Evolutionary conservation across 2,329 filamentous ascomycete species (phyloP).

Genomic region (Alternaria ethzedia): DNA sequence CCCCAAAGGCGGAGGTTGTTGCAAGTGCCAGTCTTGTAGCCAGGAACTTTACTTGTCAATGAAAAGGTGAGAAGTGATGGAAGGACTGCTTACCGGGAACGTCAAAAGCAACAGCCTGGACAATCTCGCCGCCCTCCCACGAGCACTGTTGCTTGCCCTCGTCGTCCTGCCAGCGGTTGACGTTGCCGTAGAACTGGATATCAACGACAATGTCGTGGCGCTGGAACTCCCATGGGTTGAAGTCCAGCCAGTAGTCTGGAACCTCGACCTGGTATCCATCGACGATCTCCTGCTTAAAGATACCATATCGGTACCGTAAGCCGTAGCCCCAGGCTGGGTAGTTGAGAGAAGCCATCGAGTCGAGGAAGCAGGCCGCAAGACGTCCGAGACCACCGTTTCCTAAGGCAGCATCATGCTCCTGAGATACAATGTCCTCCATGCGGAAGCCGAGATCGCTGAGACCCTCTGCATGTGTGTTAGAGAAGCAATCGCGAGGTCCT

Average conservation of each 20-base stretch:
- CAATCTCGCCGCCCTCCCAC: slow-evolving; percentile 94
- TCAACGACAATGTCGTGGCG: slow-evolving; percentile 94
- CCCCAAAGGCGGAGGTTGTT: slow-evolving; percentile 98
- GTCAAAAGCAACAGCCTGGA: slow-evolving; percentile 92
- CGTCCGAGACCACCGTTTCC: slow-evolving; percentile 96
- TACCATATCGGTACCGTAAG: slow-evolving; percentile 87
- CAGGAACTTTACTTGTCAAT: slow-evolving; percentile 71
- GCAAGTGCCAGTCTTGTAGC: slow-evolving; percentile 85
- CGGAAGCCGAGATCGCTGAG: slow-evolving; percentile 90
- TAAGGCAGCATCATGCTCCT: slow-evolving; percentile 95
- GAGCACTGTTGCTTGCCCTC: slow-evolving; percentile 75
- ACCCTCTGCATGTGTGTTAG: slow-evolving; percentile 66
- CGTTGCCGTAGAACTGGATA: slow-evolving; percentile 93
- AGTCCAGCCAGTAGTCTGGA: slow-evolving; percentile 98
- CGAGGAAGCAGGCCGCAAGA: slow-evolving; percentile 94
- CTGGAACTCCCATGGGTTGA: slow-evolving; percentile 99
- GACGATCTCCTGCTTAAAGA: slow-evolving; percentile 99
- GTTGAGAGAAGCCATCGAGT: slow-evolving; percentile 93
- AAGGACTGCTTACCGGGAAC: slow-evolving; percentile 58
- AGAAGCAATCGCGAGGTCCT: neutral
- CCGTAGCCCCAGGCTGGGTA: slow-evolving; percentile 98
- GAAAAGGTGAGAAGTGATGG: neutral
- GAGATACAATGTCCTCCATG: slow-evolving; percentile 91
- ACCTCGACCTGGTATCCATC: slow-evolving; percentile 98
- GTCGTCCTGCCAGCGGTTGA: slow-evolving; percentile 73